Evolutionary conservation across 148 eudicot species (phyloP), one percentile per base, ranked within the genome.

Genomic region (Hydrangea macrophylla): DNA sequence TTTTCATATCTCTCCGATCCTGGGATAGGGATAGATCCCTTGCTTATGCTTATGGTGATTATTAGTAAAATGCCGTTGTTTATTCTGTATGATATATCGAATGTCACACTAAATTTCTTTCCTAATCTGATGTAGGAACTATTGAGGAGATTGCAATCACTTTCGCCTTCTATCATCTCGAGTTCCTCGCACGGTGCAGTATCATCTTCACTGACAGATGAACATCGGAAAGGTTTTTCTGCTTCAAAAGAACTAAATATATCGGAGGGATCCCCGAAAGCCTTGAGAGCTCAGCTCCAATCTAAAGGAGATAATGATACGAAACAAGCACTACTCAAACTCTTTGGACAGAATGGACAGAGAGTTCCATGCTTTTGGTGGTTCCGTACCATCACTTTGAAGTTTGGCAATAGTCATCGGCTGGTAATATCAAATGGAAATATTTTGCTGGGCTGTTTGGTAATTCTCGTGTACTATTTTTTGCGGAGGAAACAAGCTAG

Each of bases 131-230:
- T 57, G 6, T 53, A 91, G 97, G 99, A 90, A 57, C 76, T 94
- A 48, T 70, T 87, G 81, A 84, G 97, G 79, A 90, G 76, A 68
- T 77, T 94, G 27, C 58, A 75, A 13, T 86, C 96, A 40, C 76
- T 94, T 68, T 70, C 57, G 70, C 73, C 84, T 78, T 66, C 70
- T n/a, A 81, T 81, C 58, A 39, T 72, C 60, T 73, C 79, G 56
- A 86, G 75, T 68, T 74, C 83, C 31, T 64, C 82, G 31, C 80
- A 76, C 56, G 76, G 51, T 33, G 62, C 75, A 55, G 45, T 30
- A 27, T 68, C 73, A 65, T 61, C 82, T 57, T 69, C 73, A 31
- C 55, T 64, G 28, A 48, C 70, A 28, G 82, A 82, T 57, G 82
- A 79, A 55, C 30, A 50, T 18, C 68, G 70, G 64, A 37, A 64